Evolutionary conservation across 139 green algal species (phyloP).

Genomic region (Yamagishiella unicocca): DNA sequence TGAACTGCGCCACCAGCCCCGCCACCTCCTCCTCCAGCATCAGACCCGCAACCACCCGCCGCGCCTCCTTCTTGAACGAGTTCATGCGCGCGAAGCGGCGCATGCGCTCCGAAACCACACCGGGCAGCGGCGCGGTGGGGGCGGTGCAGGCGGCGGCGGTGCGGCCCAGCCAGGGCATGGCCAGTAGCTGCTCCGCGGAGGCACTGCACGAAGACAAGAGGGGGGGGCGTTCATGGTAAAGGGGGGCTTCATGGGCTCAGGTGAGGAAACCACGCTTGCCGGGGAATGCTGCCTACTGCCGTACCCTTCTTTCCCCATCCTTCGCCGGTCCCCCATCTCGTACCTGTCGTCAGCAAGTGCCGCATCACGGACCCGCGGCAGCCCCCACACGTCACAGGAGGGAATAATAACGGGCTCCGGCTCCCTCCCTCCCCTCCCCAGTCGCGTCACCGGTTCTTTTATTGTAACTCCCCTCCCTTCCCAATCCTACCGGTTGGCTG

Average conservation of each 20-base stretch:
- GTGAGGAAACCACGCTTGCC: too few relatives aligned
- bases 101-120: conserved; percentile 83
- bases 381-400: too few relatives aligned
- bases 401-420: too few relatives aligned
- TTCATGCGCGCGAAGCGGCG: conserved; percentile 92
- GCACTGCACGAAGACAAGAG: conserved; percentile 37
- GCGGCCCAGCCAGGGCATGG: conserved; percentile 48
- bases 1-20: conserved; percentile 64
- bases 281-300: too few relatives aligned
- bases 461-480: too few relatives aligned
- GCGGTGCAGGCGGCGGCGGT: conserved; percentile 35
- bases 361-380: too few relatives aligned
- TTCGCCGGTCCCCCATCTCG: too few relatives aligned
- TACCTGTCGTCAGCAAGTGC: too few relatives aligned
- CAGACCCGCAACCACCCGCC: conserved; percentile 15
- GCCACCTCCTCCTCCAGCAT: conserved; percentile 76
- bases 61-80: conserved; percentile 59
- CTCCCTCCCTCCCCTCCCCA: neutral
- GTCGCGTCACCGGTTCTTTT: too few relatives aligned
- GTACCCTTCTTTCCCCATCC: too few relatives aligned
- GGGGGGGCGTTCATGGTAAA: neutral
- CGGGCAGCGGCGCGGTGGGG: conserved; percentile 23
- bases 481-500: conserved; percentile 60
- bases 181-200: conserved; percentile 73
- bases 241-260: too few relatives aligned